A percentile compares a stretch with the other conserved stretches of the same genome.
Conservation (phyloP, 1,284 basidiomycete species). For the Schizophyllum commune region DNA sequence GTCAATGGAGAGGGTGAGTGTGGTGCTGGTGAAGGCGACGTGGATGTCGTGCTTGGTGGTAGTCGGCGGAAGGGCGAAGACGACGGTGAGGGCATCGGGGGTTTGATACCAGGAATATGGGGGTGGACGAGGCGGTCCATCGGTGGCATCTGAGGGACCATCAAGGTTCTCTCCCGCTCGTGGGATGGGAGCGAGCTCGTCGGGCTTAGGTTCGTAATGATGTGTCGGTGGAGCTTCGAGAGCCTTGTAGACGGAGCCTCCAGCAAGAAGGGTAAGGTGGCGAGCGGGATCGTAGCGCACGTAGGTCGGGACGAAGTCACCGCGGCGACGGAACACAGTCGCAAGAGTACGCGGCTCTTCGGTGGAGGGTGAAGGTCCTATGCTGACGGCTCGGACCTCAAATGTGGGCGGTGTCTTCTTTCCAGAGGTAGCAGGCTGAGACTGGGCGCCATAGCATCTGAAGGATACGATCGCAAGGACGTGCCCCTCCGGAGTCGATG, state of each 20-base stretch:
- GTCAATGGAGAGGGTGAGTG: slow-evolving; percentile 59
- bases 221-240: slow-evolving; percentile 23
- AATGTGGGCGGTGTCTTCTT: slow-evolving; percentile 33
- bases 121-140: slow-evolving; percentile 37
- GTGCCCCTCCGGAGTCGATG: slow-evolving; percentile 27
- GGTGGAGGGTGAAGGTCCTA: slow-evolving; percentile 35
- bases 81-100: slow-evolving; percentile 72
- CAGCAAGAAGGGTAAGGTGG: slow-evolving; percentile 46
- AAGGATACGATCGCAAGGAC: slow-evolving; percentile 50
- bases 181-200: slow-evolving; percentile 64
- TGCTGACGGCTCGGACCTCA: slow-evolving; percentile 53
- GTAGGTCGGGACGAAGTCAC: slow-evolving; percentile 65
- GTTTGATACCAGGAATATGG: slow-evolving; percentile 93
- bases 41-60: slow-evolving; percentile 59
- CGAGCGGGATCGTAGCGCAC: slow-evolving; percentile 40
- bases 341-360: slow-evolving; percentile 32
- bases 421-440: slow-evolving; percentile 6
- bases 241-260: slow-evolving; percentile 46
- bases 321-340: slow-evolving; percentile 61
- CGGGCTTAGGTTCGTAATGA: slow-evolving; percentile 47
- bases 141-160: slow-evolving; percentile 6
- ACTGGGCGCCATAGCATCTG: slow-evolving; percentile 30
- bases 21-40: slow-evolving; percentile 57
- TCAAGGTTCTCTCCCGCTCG: slow-evolving; percentile 49
- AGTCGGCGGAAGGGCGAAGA: slow-evolving; percentile 70